Evolutionary conservation across 2,329 filamentous ascomycete species (phyloP).

Genomic region (Xylaria hypoxylon): DNA sequence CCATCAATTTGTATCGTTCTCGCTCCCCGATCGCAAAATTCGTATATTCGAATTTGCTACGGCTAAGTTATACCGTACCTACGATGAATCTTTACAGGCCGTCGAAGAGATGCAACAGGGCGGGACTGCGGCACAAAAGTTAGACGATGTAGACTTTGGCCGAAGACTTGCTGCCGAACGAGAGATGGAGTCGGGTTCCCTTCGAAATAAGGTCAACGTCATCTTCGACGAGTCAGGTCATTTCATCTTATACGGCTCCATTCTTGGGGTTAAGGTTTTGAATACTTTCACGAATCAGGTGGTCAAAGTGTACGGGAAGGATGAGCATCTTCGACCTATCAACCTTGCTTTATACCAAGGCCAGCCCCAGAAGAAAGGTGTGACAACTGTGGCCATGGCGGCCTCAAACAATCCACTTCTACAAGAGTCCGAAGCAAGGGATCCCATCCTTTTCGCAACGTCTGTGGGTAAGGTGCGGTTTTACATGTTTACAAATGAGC

Average conservation of each 20-base stretch:
- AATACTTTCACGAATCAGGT: constrained; percentile 96
- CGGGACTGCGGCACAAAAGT: constrained; percentile 81
- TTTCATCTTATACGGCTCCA: constrained; percentile 93
- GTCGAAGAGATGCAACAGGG: constrained; percentile 96
- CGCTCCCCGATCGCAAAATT: constrained; percentile 92
- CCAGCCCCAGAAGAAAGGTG: constrained; percentile 90
- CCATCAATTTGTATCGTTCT: constrained; percentile 87
- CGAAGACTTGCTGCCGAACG: constrained; percentile 86
- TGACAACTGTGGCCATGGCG: constrained; percentile 97
- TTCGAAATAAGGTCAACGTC: constrained; percentile 81
- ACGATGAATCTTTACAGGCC: constrained; percentile 92
- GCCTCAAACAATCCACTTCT: constrained; percentile 93
- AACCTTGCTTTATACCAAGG: constrained; percentile 93
- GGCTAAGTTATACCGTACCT: constrained; percentile 89
- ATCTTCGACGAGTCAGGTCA: constrained; percentile 96
- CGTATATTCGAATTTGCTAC: constrained; percentile 92
- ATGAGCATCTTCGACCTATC: constrained; percentile 87
- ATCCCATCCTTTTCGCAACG: constrained; percentile 88
- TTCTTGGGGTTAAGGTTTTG: constrained; percentile 92
- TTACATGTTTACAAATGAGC: constrained; percentile 97
- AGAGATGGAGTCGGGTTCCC: constrained; percentile 78
- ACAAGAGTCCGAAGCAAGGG: constrained; percentile 88
- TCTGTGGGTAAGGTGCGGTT: constrained; percentile 90
- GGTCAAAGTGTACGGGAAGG: constrained; percentile 88
- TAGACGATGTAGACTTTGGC: constrained; percentile 94